Percentiles rank a stretch among this genome's conserved stretches.
phyloP scores from a whole-genome alignment of 1,139 yeast genomes.

The Saccharomyces pastorianus region DNA sequence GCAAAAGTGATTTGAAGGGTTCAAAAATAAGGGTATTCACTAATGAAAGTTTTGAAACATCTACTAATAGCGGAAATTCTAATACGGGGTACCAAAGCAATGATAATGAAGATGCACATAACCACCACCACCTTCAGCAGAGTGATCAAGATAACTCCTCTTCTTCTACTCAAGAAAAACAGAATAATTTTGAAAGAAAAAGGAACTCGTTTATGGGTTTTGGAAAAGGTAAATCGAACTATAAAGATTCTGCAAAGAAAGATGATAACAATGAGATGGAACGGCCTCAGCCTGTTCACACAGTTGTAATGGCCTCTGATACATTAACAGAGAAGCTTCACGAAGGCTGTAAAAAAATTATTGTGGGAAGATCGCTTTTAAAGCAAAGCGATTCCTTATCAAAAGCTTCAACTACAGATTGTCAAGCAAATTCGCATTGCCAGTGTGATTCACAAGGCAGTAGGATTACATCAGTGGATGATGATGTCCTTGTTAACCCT shows the following conservation, averaged over 20 bases:
- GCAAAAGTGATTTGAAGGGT: constrained; percentile 30
- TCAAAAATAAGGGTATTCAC: constrained; percentile 41
- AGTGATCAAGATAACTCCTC: not conserved
- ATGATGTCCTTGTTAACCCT: not conserved
- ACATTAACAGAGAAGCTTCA: constrained; percentile 25
- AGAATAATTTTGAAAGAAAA: constrained; percentile 12
- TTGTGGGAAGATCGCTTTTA: constrained; percentile 23
- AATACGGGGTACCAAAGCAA: not conserved
- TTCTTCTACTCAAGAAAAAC: constrained; percentile 3
- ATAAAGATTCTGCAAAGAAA: constrained; percentile 7
- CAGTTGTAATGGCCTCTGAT: constrained; percentile 22
- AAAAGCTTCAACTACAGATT: not conserved
- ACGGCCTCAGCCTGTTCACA: constrained; percentile 11
- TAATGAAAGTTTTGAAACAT: constrained; percentile 22
- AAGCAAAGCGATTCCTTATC: not conserved
- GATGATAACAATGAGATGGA: not conserved
- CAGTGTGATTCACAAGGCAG: not conserved
- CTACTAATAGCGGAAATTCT: not conserved
- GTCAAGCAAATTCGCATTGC: not conserved
- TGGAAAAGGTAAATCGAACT: constrained; percentile 10
- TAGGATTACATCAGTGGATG: not conserved
- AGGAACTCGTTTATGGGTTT: constrained; percentile 24
- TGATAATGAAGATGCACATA: constrained; percentile 1
- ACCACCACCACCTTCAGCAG: not conserved
- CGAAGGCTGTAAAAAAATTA: constrained; percentile 19